Conservation (phyloP, 1,284 basidiomycete genomes). For the Apiotrichum sp. region DNA sequence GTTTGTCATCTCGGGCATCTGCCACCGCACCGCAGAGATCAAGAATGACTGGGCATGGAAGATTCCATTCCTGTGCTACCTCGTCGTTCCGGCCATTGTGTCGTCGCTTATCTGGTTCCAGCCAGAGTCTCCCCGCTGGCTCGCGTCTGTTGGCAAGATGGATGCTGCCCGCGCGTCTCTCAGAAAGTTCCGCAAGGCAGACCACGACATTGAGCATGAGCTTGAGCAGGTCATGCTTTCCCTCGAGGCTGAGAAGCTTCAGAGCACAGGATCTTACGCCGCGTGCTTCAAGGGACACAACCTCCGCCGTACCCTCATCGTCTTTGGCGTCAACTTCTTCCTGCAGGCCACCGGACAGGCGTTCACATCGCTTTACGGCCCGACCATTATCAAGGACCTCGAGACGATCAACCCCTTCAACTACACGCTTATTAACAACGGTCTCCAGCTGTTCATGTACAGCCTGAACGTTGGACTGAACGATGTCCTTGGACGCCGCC, state of each 20-base stretch:
- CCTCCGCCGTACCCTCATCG: constrained; percentile 13
- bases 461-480: constrained; percentile 5
- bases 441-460: constrained; percentile 4
- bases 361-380: constrained; percentile 8
- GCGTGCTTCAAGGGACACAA: constrained; percentile 8
- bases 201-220: constrained; percentile 11
- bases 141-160: constrained; percentile 17
- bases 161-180: constrained; percentile 16
- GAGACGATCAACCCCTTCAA: constrained; percentile 10
- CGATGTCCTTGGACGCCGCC: constrained; percentile 18
- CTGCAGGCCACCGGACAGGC: constrained; percentile 12
- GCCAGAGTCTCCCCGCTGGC: constrained; percentile 25
- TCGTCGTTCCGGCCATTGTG: constrained; percentile 2
- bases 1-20: constrained; percentile 10
- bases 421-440: constrained; percentile 13
- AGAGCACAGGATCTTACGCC: background rate
- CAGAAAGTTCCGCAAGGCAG: constrained; percentile 11
- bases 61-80: constrained; percentile 13
- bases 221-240: constrained; percentile 1
- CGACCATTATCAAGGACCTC: constrained; percentile 6
- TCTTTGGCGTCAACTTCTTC: constrained; percentile 13
- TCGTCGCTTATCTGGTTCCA: constrained; percentile 15
- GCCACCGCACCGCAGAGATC: constrained; percentile 5
- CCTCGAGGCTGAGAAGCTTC: background rate
- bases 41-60: constrained; percentile 13